A percentile compares a stretch with the other conserved stretches of the same genome.
Conservation (phyloP, 2,329 filamentous ascomycete species). For the Colletotrichum sp. region DNA sequence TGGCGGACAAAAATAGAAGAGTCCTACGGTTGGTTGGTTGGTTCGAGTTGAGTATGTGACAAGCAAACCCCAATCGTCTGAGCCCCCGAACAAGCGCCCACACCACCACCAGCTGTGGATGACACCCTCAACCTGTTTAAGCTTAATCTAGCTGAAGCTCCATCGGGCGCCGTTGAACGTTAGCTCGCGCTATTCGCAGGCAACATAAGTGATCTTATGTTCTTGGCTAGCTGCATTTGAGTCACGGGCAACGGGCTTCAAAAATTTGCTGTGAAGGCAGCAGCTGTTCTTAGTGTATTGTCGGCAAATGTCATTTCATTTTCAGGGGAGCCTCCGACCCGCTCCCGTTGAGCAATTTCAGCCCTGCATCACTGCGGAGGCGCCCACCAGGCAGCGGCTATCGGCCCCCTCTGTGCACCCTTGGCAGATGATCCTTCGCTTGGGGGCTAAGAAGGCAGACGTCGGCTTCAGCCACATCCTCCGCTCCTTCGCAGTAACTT, state of each 20-base stretch:
- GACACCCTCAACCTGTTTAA: background rate
- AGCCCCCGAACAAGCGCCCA: background rate
- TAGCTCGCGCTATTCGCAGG: background rate
- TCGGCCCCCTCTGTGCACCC: background rate
- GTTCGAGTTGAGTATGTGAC: background rate
- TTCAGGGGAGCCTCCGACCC: background rate
- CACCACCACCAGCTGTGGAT: background rate
- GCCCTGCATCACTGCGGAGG: background rate
- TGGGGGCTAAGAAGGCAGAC: background rate
- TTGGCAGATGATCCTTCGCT: background rate
- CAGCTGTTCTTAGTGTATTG: background rate
- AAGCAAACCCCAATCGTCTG: background rate
- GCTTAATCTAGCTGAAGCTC: background rate
- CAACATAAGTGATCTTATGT: background rate
- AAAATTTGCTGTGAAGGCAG: background rate
- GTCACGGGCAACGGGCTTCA: background rate
- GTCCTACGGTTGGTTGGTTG: background rate
- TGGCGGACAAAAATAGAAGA: background rate
- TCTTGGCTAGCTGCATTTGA: background rate
- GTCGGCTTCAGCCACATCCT: background rate
- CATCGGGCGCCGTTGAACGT: background rate
- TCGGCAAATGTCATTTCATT: background rate
- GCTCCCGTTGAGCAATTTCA: background rate
- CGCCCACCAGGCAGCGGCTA: background rate
- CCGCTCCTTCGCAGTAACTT: background rate